These are phyloP conservation scores for Calophaca sinica DNA, from an alignment of 306 rosid genomes.

Conservation along the genomic window DNA sequence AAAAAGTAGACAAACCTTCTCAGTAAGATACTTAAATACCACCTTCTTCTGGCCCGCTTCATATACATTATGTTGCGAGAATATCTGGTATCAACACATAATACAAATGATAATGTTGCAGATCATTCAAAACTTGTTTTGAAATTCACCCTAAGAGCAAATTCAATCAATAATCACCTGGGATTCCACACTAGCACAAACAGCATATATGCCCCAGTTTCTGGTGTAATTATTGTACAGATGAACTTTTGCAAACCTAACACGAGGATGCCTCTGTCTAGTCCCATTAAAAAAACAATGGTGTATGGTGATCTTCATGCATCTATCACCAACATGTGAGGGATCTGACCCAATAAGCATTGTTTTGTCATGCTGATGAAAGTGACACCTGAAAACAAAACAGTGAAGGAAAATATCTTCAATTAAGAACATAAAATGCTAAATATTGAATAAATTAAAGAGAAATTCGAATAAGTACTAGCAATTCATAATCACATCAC, in stretches of 20 bases:
- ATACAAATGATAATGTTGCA: slow-evolving; percentile 10
- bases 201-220: slow-evolving; percentile 99
- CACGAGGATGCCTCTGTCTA: slow-evolving; percentile 95
- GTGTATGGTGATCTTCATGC: slow-evolving; percentile 91
- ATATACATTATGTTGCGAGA: slow-evolving; percentile 88
- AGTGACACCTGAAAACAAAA: slow-evolving; percentile 74
- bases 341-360: slow-evolving; percentile 94
- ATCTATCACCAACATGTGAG: slow-evolving; percentile 74
- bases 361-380: slow-evolving; percentile 85
- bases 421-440: slow-evolving; percentile 9
- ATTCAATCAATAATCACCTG: slow-evolving; percentile 59
- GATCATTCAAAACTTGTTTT: slow-evolving; percentile 8
- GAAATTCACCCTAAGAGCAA: slow-evolving; percentile 8
- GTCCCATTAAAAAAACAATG: slow-evolving; percentile 94
- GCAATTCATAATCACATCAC: slow-evolving; percentile 42
- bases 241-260: slow-evolving; percentile 86
- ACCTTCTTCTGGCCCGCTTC: slow-evolving; percentile 96
- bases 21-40: slow-evolving; percentile 81
- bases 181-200: slow-evolving; percentile 95
- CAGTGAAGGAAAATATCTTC: slow-evolving; percentile 18
- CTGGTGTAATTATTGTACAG: slow-evolving; percentile 86
- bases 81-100: slow-evolving; percentile 63
- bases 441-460: no score
- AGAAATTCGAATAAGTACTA: no score
- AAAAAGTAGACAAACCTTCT: slow-evolving; percentile 67